phyloP scores from a whole-genome alignment of 352 stramenopile genomes.

The Phytophthora capsici region DNA sequence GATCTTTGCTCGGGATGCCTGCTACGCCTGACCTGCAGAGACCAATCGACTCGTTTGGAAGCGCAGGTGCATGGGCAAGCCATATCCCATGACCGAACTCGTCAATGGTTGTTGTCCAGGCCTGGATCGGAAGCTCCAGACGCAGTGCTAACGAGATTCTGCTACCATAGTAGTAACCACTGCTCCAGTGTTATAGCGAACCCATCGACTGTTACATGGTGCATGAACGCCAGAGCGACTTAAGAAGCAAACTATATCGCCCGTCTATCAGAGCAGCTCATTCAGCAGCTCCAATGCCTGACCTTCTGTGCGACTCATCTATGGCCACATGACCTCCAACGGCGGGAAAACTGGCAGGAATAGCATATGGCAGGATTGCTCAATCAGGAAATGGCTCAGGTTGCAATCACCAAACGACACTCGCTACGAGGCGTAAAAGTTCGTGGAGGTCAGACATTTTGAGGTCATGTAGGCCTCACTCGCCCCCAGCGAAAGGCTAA shows the following conservation, averaged over 20 bases:
- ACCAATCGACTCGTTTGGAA: slow-evolving; percentile 32
- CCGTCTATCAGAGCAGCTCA: not conserved
- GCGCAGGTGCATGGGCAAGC: slow-evolving; percentile 15
- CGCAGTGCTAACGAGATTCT: not conserved
- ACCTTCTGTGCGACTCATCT: slow-evolving; percentile 29
- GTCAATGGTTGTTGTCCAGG: no score
- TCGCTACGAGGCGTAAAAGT: not conserved
- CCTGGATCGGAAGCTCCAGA: not conserved
- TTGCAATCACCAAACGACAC: slow-evolving; percentile 1
- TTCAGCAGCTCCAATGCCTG: slow-evolving; percentile 19
- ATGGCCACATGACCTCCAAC: slow-evolving; percentile 26
- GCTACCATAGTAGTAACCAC: no score
- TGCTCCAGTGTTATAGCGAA: not conserved
- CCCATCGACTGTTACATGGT: not conserved
- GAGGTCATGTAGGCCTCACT: slow-evolving; percentile 12
- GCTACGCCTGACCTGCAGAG: slow-evolving; percentile 22
- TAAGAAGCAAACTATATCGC: not conserved
- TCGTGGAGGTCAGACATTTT: slow-evolving; percentile 17
- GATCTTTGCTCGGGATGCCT: not conserved
- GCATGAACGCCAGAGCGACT: not conserved
- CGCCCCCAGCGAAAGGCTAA: slow-evolving; percentile 1
- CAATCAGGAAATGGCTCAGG: slow-evolving; percentile 25
- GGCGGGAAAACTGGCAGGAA: slow-evolving; percentile 27
- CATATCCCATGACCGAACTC: slow-evolving; percentile 7
- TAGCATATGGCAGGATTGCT: slow-evolving; percentile 15